These are phyloP conservation scores for Nepenthes alata DNA, from an alignment of 179 eudicot species.

Conservation along the genomic window DNA sequence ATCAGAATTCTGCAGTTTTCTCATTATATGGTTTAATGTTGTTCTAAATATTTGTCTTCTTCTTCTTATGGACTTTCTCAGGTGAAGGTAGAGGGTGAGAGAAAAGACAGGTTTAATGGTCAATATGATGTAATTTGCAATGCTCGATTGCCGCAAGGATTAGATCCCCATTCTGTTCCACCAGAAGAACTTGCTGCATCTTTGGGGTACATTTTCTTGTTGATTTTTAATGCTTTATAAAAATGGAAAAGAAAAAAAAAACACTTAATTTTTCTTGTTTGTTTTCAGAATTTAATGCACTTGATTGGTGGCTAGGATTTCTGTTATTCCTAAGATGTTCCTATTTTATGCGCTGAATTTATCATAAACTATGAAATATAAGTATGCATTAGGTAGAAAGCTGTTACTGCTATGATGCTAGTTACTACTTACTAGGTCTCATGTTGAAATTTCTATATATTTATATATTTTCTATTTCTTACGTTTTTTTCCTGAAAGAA, in stretches of 20 bases:
- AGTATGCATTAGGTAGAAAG: too few species aligned
- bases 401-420: too few species aligned
- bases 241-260: too few species aligned
- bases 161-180: constrained; percentile 96
- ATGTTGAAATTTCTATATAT: too few species aligned
- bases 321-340: too few species aligned
- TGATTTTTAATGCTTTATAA: not conserved
- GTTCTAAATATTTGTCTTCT: not conserved
- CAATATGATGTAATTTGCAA: constrained; percentile 86
- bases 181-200: constrained; percentile 90
- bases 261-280: too few species aligned
- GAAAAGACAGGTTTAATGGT: constrained; percentile 55
- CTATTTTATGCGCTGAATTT: too few species aligned
- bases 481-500: not conserved
- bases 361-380: too few species aligned
- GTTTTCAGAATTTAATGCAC: too few species aligned
- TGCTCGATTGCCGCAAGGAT: constrained; percentile 91
- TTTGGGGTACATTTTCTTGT: constrained; percentile 51
- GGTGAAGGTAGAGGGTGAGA: constrained; percentile 61
- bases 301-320: too few species aligned
- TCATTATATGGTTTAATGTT: not conserved
- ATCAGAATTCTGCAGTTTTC: not conserved
- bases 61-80: not conserved
- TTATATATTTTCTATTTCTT: too few species aligned
- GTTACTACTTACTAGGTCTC: too few species aligned